Base-by-base conservation (phyloP, 139 green algal species). In the Chlamydomonas eustigma region DNA sequence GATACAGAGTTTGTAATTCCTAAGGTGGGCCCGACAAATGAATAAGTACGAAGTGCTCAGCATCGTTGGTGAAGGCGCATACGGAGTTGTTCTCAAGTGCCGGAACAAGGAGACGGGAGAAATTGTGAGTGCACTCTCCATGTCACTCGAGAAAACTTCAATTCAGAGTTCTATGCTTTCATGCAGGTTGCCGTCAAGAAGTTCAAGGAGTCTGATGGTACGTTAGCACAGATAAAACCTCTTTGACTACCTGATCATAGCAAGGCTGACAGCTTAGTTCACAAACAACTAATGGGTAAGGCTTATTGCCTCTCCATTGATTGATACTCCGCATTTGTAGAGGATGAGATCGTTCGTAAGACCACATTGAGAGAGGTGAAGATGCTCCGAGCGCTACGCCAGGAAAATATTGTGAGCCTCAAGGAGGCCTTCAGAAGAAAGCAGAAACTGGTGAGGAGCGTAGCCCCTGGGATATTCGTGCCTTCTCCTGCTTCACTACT, bases 351-450 rank as follows among this genome's bases (percentile, higher is more conserved):
- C 28, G 90, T 95, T 32, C 82, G 86, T n/a, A 95, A 94, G 75
- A 96, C 93, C 0, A 95, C 91, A 5, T 70, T 94, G 64, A 83
- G 93, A 0, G 93, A 97, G 85, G 90, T 97, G 33, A 92, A 92
- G 73, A 88, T 95, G 85, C 81, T 98, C 31, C 73, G 89, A 8
- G 83, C 79, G 5, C 76, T 97, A 71, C 82, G 83, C 22, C 93
- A 95, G 63, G 79, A 88, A 4, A 94, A 97, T 81, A 91, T 98
- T 24, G 92, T 98, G 2, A 88, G 79, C 37, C 81, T 98, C 35
- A 91, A 95, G 83, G 94, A 98, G 71, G 91, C 88, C 0, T 98
- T 97, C 79, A 69, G 86, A 5, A 69, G 88, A 8, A 92, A 94
- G 37, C 82, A 88, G 33, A 93, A 93, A 52, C 84, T 97, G 50